Conservation (phyloP, 2,329 filamentous ascomycete genomes). For the Alternaria gansuensis region DNA sequence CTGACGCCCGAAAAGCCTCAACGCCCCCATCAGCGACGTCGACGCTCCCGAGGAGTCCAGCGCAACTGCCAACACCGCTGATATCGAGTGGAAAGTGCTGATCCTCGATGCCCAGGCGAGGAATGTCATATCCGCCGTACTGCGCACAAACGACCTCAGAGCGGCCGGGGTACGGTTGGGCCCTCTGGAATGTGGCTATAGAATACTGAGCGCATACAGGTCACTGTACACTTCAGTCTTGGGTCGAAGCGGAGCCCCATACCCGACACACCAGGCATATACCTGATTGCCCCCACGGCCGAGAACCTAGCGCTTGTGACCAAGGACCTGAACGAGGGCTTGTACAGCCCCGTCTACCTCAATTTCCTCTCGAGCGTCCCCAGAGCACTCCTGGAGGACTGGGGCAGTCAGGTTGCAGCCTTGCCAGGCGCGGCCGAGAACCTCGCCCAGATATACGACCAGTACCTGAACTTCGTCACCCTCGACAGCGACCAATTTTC, state of each 20-base stretch:
- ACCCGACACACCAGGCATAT: conserved; percentile 80
- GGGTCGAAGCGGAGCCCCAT: conserved; percentile 84
- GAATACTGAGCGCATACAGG: conserved; percentile 69
- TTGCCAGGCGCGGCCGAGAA: conserved; percentile 84
- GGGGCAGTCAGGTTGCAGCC: conserved; percentile 82
- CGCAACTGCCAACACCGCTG: conserved; percentile 22
- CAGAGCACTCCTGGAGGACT: conserved; percentile 89
- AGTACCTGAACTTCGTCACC: conserved; percentile 52
- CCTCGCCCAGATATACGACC: conserved; percentile 92
- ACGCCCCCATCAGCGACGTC: conserved; percentile 69
- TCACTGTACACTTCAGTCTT: conserved; percentile 66
- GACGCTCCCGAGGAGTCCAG: conserved; percentile 65
- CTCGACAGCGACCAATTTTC: conserved; percentile 9
- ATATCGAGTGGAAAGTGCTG: conserved; percentile 64
- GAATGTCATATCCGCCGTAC: conserved; percentile 95
- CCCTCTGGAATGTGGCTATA: not conserved
- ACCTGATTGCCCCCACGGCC: conserved; percentile 88
- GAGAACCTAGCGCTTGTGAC: conserved; percentile 85
- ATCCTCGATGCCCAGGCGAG: conserved; percentile 92
- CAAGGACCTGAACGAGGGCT: conserved; percentile 80
- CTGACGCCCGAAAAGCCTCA: conserved; percentile 61
- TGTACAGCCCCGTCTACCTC: conserved; percentile 89
- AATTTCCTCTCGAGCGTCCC: conserved; percentile 97
- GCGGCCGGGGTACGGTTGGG: conserved; percentile 72
- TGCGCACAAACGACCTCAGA: conserved; percentile 91